These are phyloP conservation scores for Cinnamomum chago DNA, from an alignment of 164 flowering plant species.

Conservation along the genomic window DNA sequence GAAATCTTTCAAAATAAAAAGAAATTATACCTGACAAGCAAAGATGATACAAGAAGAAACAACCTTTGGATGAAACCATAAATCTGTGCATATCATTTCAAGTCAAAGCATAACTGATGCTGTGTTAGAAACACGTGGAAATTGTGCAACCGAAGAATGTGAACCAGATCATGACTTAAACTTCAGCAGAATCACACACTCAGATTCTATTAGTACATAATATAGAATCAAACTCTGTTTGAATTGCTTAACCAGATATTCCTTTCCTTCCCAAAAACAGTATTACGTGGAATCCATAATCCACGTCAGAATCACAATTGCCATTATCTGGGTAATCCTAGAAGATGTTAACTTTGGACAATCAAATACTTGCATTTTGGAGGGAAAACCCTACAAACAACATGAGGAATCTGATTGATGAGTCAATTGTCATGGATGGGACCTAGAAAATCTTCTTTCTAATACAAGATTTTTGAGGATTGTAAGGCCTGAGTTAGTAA, in stretches of 20 bases:
- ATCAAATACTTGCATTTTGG: neutral
- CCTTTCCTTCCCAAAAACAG: neutral
- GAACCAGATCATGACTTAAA: conserved; percentile 15
- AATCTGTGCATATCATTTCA: conserved; percentile 8
- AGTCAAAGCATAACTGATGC: conserved; percentile 10
- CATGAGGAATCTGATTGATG: neutral
- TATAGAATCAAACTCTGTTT: neutral
- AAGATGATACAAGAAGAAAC: conserved; percentile 4
- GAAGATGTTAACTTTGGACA: neutral
- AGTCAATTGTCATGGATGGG: too few relatives aligned
- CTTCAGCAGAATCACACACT: neutral
- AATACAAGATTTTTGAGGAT: too few relatives aligned
- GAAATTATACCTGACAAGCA: conserved; percentile 11
- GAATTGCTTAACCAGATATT: neutral
- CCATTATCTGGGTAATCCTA: neutral
- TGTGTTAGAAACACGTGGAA: conserved; percentile 6
- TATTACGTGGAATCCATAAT: neutral
- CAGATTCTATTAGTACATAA: neutral
- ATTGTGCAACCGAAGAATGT: conserved; percentile 13
- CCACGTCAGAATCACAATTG: neutral
- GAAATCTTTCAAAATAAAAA: neutral
- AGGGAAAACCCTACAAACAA: neutral
- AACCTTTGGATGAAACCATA: conserved; percentile 12
- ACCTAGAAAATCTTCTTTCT: too few relatives aligned
- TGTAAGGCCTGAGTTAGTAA: too few relatives aligned